These are phyloP conservation scores for Phaeosphaeriaceae sp. DNA, from an alignment of 2,329 filamentous ascomycete genomes.

Conservation along the genomic window DNA sequence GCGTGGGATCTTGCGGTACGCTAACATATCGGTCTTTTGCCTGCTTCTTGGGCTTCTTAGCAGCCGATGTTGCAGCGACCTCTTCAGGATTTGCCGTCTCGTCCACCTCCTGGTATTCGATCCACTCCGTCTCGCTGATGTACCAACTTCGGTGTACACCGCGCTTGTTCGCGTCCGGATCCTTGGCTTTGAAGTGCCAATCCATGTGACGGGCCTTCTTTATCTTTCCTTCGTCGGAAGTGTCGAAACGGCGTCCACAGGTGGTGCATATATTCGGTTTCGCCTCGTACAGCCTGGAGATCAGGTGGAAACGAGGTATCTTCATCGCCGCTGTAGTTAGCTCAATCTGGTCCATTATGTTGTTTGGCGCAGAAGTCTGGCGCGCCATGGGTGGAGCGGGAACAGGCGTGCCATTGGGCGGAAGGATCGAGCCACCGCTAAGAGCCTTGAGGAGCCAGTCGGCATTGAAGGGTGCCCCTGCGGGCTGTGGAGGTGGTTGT, in stretches of 20 bases:
- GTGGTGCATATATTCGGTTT: conserved; percentile 88
- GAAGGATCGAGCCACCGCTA: conserved; percentile 32
- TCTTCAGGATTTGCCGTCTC: conserved; percentile 59
- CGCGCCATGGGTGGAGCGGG: conserved; percentile 34
- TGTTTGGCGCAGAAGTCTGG: conserved; percentile 42
- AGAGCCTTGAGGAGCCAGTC: conserved; percentile 45
- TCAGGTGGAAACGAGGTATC: conserved; percentile 75
- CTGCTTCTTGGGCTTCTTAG: conserved; percentile 56
- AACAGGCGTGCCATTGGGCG: conserved; percentile 34
- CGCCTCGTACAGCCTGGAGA: conserved; percentile 78
- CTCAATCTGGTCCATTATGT: conserved; percentile 59
- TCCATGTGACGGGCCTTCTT: conserved; percentile 94
- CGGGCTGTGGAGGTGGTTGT: conserved; percentile 26
- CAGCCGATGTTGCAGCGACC: conserved; percentile 38
- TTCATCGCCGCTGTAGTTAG: conserved; percentile 75
- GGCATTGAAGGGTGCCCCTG: conserved; percentile 22
- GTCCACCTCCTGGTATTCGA: conserved; percentile 80
- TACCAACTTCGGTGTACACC: conserved; percentile 96
- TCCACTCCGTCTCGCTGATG: conserved; percentile 93
- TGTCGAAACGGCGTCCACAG: conserved; percentile 85
- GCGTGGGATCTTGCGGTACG: conserved; percentile 78
- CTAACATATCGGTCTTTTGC: conserved; percentile 75
- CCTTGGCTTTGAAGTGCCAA: conserved; percentile 97
- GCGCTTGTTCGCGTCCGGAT: conserved; percentile 83
- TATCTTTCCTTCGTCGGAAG: conserved; percentile 77